phyloP scores from a whole-genome alignment of 2,329 filamentous ascomycete species.

The Fusarium sp. region DNA sequence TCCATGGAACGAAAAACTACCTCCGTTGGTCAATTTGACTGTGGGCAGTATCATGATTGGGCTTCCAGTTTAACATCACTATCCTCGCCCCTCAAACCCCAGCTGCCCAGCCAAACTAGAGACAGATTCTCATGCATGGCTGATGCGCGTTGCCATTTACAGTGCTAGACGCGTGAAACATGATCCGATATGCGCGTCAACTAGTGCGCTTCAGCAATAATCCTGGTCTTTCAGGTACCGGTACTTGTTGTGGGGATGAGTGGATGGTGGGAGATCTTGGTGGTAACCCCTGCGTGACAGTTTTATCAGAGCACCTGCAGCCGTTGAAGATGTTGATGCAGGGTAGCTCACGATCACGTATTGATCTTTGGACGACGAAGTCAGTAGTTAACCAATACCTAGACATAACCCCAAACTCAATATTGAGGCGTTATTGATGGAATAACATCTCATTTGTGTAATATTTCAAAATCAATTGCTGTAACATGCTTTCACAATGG shows the following conservation, averaged over 20 bases:
- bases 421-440: neutral
- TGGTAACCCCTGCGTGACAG: constrained; percentile 32
- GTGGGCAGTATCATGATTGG: constrained; percentile 44
- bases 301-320: constrained; percentile 27
- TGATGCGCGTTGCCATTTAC: constrained; percentile 46
- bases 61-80: constrained; percentile 20
- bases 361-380: neutral
- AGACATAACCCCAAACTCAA: neutral
- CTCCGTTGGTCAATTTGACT: constrained; percentile 42
- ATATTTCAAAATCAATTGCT: neutral
- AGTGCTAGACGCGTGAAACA: constrained; percentile 46
- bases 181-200: constrained; percentile 48
- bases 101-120: constrained; percentile 14
- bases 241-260: constrained; percentile 40
- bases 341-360: constrained; percentile 15
- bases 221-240: constrained; percentile 43
- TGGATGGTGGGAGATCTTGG: constrained; percentile 41
- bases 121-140: constrained; percentile 38
- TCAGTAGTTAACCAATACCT: neutral
- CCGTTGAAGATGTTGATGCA: constrained; percentile 29
- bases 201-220: constrained; percentile 44
- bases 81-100: constrained; percentile 25
- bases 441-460: neutral
- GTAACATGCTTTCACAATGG: neutral
- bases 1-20: constrained; percentile 16